phyloP scores from a whole-genome alignment of 2,329 filamentous ascomycete species.

The Ophiostoma piceae region DNA sequence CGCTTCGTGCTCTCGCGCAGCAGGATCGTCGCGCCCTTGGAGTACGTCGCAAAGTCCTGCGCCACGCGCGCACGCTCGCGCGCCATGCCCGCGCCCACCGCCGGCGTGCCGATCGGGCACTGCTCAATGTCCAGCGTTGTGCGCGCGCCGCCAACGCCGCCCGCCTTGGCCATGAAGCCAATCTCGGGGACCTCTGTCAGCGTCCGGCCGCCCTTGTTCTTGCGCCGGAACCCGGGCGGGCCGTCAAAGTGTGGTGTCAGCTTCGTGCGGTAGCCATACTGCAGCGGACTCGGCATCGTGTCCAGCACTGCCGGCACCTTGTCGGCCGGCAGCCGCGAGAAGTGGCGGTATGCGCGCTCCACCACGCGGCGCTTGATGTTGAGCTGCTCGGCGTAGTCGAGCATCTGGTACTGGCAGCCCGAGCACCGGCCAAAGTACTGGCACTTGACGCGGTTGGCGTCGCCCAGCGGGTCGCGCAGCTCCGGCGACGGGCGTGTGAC shows the following conservation, averaged over 20 bases:
- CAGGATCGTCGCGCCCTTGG: conserved; percentile 78
- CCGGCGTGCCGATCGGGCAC: conserved; percentile 88
- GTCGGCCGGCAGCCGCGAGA: conserved; percentile 73
- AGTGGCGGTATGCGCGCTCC: conserved; percentile 86
- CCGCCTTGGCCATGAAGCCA: conserved; percentile 78
- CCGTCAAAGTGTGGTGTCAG: conserved; percentile 93
- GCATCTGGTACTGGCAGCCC: conserved; percentile 97
- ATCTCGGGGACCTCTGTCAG: conserved; percentile 69
- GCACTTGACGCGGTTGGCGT: conserved; percentile 72
- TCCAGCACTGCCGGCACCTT: conserved; percentile 70
- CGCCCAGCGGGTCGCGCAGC: conserved; percentile 52
- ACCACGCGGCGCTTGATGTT: conserved; percentile 78
- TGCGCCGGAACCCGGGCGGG: conserved; percentile 51
- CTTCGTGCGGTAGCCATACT: conserved; percentile 94
- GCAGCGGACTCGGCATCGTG: conserved; percentile 82
- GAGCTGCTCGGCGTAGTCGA: conserved; percentile 82
- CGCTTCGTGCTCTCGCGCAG: conserved; percentile 79
- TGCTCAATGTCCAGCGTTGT: conserved; percentile 91
- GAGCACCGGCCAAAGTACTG: conserved; percentile 82
- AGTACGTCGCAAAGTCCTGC: conserved; percentile 64
- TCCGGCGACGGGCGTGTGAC: conserved; percentile 60
- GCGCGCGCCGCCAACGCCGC: conserved; percentile 49
- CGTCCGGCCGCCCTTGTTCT: conserved; percentile 39
- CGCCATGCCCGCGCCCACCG: conserved; percentile 72
- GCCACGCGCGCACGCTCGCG: conserved; percentile 72